Evolutionary conservation across 441 rosid genomes (phyloP), one percentile per base, ranked within the genome.

Genomic region (Gossypium davidsonii): DNA sequence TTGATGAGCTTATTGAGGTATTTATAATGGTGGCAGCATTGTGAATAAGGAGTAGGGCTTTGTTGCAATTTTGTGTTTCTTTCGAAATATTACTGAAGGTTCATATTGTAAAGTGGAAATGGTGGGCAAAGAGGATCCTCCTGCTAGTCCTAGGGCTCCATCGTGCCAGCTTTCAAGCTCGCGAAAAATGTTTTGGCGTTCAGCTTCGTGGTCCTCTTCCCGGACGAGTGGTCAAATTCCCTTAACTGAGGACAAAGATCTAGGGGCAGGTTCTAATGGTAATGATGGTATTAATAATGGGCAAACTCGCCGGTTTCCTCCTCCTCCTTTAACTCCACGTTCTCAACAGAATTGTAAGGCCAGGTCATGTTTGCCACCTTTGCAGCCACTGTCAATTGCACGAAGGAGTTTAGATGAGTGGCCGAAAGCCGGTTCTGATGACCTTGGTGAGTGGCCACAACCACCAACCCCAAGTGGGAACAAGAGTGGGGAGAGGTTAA

Each of bases 361-460:
- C 7, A 84, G 99, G 79, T 90, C 97, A 25, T 89, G 93, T 82
- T 87, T 94, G 82, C 99, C 98, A 0, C 99, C 99, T 6, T 55
- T 92, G 88, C 99, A 92, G 82, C 99, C 99, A 1, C 80, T 94
- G 78, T 81, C 98, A 0, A 92, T 94, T 78, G 85, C 97, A 1
- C 84, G 99, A 55, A 87, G 97, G 78, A 94, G 99, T 74, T 84
- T 94, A 70, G 99, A 94, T 46, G 99, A 92, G 80, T 92, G 99
- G 99, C 99, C 98, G 1, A 86, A 89, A 73, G 96, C 99, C 0
- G 86, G 99, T 57, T 92, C 97, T 1, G 99, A 94, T 79, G 99
- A 94, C 74, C 53, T 92, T 14, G 99, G 97, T 15, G 99, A 90
- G 87, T 94, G 99, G 99, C 96, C 91, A 28, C 91, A 87, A 82